phyloP scores from a whole-genome alignment of 441 rosid genomes.

The Erodium moschatum region DNA sequence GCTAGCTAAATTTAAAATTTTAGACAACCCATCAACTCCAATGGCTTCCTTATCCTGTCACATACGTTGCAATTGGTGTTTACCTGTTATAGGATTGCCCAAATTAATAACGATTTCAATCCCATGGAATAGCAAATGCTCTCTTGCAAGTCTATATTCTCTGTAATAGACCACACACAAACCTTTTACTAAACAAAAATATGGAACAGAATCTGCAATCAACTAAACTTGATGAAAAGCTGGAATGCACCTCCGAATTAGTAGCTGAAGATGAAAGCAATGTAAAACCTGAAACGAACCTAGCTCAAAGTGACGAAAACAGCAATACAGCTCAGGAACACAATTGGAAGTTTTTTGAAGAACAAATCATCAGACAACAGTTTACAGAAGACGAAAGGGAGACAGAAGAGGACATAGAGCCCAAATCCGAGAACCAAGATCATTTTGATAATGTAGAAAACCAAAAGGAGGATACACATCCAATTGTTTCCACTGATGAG shows the following conservation, averaged over 20 bases:
- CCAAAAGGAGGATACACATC: conserved; percentile 29
- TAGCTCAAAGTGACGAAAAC: conserved; percentile 23
- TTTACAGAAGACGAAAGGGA: conserved; percentile 21
- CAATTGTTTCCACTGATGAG: conserved; percentile 32
- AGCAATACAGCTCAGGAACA: conserved; percentile 14
- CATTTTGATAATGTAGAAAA: conserved; percentile 23
- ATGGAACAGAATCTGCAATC: conserved; percentile 28
- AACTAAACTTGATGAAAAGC: conserved; percentile 21
- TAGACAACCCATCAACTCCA: not conserved
- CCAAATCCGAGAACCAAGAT: conserved; percentile 21
- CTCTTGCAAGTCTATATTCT: not conserved
- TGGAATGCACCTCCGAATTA: conserved; percentile 20
- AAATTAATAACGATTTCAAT: not conserved
- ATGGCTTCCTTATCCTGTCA: not conserved
- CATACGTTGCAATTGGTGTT: not conserved
- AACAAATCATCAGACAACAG: conserved; percentile 19
- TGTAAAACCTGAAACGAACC: conserved; percentile 17
- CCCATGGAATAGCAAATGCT: not conserved
- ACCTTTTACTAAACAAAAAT: conserved; percentile 21
- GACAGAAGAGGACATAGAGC: conserved; percentile 24
- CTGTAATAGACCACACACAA: conserved; percentile 2
- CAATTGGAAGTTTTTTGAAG: conserved; percentile 20
- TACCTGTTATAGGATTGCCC: conserved; percentile 1
- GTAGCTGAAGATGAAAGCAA: conserved; percentile 23
- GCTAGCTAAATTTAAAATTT: not conserved